Conservation (phyloP, 495 filamentous ascomycete genomes). For the Astrothelium subdiscretum region DNA sequence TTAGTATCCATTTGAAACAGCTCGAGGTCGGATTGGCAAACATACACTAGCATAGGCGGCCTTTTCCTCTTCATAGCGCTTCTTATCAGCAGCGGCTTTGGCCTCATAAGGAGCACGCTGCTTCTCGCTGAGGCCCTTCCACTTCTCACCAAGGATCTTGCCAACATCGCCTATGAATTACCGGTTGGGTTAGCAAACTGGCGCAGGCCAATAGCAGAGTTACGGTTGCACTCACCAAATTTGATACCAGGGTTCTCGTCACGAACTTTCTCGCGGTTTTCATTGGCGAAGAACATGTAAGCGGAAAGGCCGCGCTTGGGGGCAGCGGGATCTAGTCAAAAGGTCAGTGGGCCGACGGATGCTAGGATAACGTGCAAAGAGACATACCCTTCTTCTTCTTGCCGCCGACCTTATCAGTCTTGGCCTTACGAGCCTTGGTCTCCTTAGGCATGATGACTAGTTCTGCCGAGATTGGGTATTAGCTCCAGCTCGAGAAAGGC, state of each 20-base stretch:
- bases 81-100: slow-evolving; percentile 93
- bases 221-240: slow-evolving; percentile 57
- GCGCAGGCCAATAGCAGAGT: not conserved
- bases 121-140: slow-evolving; percentile 87
- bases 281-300: slow-evolving; percentile 99
- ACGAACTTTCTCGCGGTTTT: slow-evolving; percentile 94
- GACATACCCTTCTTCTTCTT: slow-evolving; percentile 80
- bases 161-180: slow-evolving; percentile 70
- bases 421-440: slow-evolving; percentile 44
- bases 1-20: not conserved
- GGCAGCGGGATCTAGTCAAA: slow-evolving; percentile 74
- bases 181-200: not conserved
- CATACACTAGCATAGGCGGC: slow-evolving; percentile 54
- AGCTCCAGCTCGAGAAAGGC: not conserved
- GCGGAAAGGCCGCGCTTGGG: slow-evolving; percentile 98
- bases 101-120: slow-evolving; percentile 87
- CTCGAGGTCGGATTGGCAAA: not conserved
- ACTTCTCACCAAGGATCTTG: slow-evolving; percentile 92
- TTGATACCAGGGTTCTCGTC: slow-evolving; percentile 97
- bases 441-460: slow-evolving; percentile 63
- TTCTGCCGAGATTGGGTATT: not conserved
- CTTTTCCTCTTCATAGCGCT: slow-evolving; percentile 97
- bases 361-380: not conserved
- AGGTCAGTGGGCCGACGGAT: slow-evolving; percentile 15
- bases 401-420: slow-evolving; percentile 28